phyloP scores from a whole-genome alignment of 2,329 filamentous ascomycete species.

The Colletotrichum godetiae region DNA sequence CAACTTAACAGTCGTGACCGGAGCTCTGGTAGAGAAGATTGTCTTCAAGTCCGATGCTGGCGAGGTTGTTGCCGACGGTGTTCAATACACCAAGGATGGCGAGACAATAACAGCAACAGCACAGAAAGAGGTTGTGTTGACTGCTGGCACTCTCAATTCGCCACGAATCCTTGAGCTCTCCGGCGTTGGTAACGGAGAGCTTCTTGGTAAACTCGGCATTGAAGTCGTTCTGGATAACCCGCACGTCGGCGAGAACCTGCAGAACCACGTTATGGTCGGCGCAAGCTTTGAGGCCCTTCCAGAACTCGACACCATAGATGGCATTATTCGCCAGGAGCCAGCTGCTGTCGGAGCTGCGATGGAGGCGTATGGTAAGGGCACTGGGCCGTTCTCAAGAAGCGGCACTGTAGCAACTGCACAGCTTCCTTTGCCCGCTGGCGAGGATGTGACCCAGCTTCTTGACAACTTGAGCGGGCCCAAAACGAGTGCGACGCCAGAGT shows the following conservation, averaged over 20 bases:
- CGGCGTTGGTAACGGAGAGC: slow-evolving; percentile 49
- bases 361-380: slow-evolving; percentile 38
- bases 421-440: slow-evolving; percentile 37
- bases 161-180: slow-evolving; percentile 57
- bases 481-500: slow-evolving; percentile 20
- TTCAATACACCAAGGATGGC: slow-evolving; percentile 35
- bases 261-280: slow-evolving; percentile 45
- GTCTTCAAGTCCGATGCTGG: slow-evolving; percentile 36
- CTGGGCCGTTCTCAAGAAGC: slow-evolving; percentile 39
- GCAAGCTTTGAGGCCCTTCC: slow-evolving; percentile 40
- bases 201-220: slow-evolving; percentile 47
- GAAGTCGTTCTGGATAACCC: slow-evolving; percentile 46
- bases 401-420: slow-evolving; percentile 37
- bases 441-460: slow-evolving; percentile 46
- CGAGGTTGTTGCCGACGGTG: slow-evolving; percentile 37
- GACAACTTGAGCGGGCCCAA: slow-evolving; percentile 17
- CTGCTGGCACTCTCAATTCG: slow-evolving; percentile 54
- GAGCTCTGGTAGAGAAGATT: slow-evolving; percentile 39
- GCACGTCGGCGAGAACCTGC: slow-evolving; percentile 52
- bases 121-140: slow-evolving; percentile 54
- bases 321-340: slow-evolving; percentile 37
- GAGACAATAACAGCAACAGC: slow-evolving; percentile 39
- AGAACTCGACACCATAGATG: slow-evolving; percentile 39
- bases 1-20: slow-evolving; percentile 42
- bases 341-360: slow-evolving; percentile 37